These are phyloP conservation scores for Candida ponderosae DNA, from an alignment of 805 yeast species.

Conservation along the genomic window DNA sequence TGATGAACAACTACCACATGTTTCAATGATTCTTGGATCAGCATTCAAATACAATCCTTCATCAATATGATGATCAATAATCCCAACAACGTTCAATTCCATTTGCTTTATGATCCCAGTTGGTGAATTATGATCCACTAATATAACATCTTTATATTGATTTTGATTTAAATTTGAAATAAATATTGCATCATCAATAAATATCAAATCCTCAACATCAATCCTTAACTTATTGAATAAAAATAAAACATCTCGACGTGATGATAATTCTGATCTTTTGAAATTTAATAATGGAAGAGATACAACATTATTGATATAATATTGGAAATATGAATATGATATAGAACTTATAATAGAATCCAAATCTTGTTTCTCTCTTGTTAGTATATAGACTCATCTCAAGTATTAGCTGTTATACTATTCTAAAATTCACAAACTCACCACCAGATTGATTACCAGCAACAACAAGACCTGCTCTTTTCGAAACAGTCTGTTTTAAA, in stretches of 20 bases:
- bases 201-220: constrained; percentile 42
- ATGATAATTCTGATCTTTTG: constrained; percentile 50
- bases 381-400: not conserved
- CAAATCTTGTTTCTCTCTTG: constrained; percentile 40
- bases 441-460: constrained; percentile 82
- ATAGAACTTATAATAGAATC: constrained; percentile 82
- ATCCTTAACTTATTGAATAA: constrained; percentile 44
- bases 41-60: constrained; percentile 41
- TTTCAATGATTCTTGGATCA: constrained; percentile 52
- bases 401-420: too few relatives aligned
- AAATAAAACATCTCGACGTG: constrained; percentile 64
- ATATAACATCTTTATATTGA: constrained; percentile 35
- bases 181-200: constrained; percentile 59
- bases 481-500: too few relatives aligned
- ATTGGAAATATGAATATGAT: constrained; percentile 54
- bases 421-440: constrained; percentile 4
- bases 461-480: constrained; percentile 28
- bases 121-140: constrained; percentile 80
- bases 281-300: constrained; percentile 74
- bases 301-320: constrained; percentile 21
- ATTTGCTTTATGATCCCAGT: constrained; percentile 37
- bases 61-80: constrained; percentile 89
- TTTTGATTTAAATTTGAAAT: too few relatives aligned
- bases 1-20: constrained; percentile 74
- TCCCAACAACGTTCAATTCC: constrained; percentile 36